Base-by-base conservation (phyloP, 768 basidiomycete species). In the Suillus subluteus region DNA sequence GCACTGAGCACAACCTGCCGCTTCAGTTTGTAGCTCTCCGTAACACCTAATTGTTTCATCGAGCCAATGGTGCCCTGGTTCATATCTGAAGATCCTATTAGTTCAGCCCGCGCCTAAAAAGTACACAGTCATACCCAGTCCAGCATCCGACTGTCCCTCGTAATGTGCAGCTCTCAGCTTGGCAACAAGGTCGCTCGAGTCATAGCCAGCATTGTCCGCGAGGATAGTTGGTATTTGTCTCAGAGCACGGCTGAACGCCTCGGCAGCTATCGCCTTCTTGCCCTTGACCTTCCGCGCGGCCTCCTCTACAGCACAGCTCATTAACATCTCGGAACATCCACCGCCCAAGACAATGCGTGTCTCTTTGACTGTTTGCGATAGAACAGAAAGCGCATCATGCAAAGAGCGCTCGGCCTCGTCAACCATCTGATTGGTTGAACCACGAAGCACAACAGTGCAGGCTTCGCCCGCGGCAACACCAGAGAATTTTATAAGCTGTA, bases 371-470 rank as follows among this genome's bases (percentile, higher is more conserved):
- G 97, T 99, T 74, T 99, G 98, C 13, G 96, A 97, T 18, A 99
- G 84, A 4, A 99, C 98, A 0, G 95, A 97, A 12, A 99, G 90
- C 5, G 98, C 98, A 71, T 99, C 98, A 74, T 99, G 98, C 54
- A 99, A 82, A 1, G 97, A 99, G 15, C 98, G 91, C 74, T 99
- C 98, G 2, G 98, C 98, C 78, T 99, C 98, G 72, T 99, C 98
- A 38, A 99, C 91, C 97, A 99, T 99, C 77, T 99, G 98, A 68
- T 91, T 91, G 32, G 98, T 99, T 48, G 96, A 98, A 16, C 98
- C 98, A 43, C 98, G 93, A 8, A 99, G 86, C 38, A 99, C 97
- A 63, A 99, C 96, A 0, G 98, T 99, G 77, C 98, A 99, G n/a
- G 98, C 98, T 79, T 97, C 90, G 15, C 97, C 97, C 30, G 97